These are phyloP conservation scores for Cladophialophora immunda DNA, from an alignment of 2,329 filamentous ascomycete species.

Conservation along the genomic window DNA sequence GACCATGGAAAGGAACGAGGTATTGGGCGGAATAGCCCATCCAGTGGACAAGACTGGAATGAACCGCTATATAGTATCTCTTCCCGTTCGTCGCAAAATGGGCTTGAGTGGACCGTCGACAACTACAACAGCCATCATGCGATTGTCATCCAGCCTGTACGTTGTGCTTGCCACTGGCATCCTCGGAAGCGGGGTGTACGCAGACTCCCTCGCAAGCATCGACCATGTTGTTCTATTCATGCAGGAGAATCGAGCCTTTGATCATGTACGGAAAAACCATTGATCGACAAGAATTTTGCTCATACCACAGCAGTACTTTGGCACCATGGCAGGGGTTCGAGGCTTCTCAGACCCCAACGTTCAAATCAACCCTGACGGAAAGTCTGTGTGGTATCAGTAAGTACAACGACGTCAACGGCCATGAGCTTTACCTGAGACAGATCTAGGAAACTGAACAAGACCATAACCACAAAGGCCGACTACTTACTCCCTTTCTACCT, in stretches of 20 bases:
- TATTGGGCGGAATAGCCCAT: background rate
- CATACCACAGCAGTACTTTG: slow-evolving; percentile 59
- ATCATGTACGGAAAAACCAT: slow-evolving; percentile 43
- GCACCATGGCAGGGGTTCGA: slow-evolving; percentile 64
- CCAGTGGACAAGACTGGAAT: background rate
- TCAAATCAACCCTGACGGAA: slow-evolving; percentile 57
- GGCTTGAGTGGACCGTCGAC: background rate
- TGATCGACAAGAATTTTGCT: slow-evolving; percentile 1
- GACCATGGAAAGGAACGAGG: background rate
- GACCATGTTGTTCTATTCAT: slow-evolving; percentile 68
- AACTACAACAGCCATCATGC: slow-evolving; percentile 5
- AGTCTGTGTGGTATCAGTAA: slow-evolving; percentile 59
- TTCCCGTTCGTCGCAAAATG: background rate
- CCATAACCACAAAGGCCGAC: slow-evolving; percentile 53
- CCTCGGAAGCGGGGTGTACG: slow-evolving; percentile 30
- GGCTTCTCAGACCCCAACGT: slow-evolving; percentile 66
- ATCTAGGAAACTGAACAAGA: slow-evolving; percentile 49
- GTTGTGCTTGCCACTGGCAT: slow-evolving; percentile 15
- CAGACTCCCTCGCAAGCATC: slow-evolving; percentile 59
- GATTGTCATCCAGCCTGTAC: background rate
- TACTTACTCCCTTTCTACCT: slow-evolving; percentile 63
- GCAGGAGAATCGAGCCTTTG: slow-evolving; percentile 59
- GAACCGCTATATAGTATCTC: slow-evolving; percentile 5
- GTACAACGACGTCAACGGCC: slow-evolving; percentile 35
- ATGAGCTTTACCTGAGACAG: background rate